Evolutionary conservation across 2,329 filamentous ascomycete species (phyloP), one percentile per base, ranked within the genome.

Genomic region (Chaetomium globosum): DNA sequence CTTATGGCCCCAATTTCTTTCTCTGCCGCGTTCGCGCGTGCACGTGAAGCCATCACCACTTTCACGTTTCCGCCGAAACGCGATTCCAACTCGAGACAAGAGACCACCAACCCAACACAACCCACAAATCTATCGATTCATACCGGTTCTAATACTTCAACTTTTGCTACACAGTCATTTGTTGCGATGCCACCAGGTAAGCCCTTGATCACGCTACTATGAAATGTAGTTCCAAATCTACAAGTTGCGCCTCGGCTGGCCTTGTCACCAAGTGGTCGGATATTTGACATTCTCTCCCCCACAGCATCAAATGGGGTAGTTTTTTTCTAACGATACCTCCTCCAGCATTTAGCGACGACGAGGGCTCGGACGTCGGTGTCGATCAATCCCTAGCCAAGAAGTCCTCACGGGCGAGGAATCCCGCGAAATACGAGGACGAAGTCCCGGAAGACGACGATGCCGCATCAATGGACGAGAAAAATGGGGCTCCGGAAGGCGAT

Each of bases 341-440:
- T 46, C 51, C 63, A 79, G 79, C 78, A 16, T 75, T 80, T 46
- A 81, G 79, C 69, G 79, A 71, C 61, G 58, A 80, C 66, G 78
- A 80, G 30, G 79, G 80, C 30, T 81, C 79, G 1, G 79, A 71
- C 53, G 33, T 56, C 28, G 68, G 70, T 19, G 13, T 65, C 23
- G 43, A 60, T 3, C 23, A 51, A 2, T 23, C 31, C 10, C 43
- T 55, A 8, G 43, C 43, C 19, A 69, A 65, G 36, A 67, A 68
- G 36, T 12, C 54, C 3, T 49, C 46, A 0, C 64, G 68, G 6
- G 63, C 59, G 52, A 67, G 62, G 23, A 67, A 64, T 23, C 54
- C 63, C 7, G 53, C 66, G 0, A 43, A 23, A 3, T 69, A 69
- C 61, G 77, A 73, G 2, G 70, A 73, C 10, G 64, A 67, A 7